A percentile compares a stretch with the other conserved stretches of the same genome.
Evolutionary conservation across 2,329 filamentous ascomycete species (phyloP).

Genomic region (Ilyonectria destructans): DNA sequence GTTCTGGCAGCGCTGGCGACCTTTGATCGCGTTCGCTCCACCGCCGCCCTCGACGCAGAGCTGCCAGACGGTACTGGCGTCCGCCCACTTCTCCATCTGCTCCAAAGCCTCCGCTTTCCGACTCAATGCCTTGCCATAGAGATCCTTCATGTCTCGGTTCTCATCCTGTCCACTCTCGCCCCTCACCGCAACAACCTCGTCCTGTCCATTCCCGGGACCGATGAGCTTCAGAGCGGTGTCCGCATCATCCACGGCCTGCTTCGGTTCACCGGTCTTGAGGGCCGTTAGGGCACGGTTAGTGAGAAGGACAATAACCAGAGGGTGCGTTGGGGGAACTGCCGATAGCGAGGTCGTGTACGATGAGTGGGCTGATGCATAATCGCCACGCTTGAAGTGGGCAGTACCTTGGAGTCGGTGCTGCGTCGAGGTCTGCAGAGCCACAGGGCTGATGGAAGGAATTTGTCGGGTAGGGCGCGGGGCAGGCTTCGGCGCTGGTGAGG

Average conservation of each 20-base stretch:
- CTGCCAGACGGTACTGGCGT: constrained; percentile 87
- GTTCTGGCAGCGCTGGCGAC: constrained; percentile 90
- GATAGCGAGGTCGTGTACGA: constrained; percentile 85
- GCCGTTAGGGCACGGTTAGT: constrained; percentile 93
- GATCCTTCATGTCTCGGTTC: constrained; percentile 89
- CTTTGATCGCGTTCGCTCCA: constrained; percentile 87
- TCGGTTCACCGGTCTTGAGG: constrained; percentile 93
- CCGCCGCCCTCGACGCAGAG: constrained; percentile 88
- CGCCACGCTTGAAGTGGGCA: constrained; percentile 93
- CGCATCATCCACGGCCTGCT: constrained; percentile 87
- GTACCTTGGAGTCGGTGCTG: constrained; percentile 85
- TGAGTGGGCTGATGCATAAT: constrained; percentile 89
- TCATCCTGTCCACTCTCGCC: constrained; percentile 71
- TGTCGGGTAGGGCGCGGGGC: constrained; percentile 69
- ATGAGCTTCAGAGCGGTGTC: constrained; percentile 87
- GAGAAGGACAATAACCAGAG: constrained; percentile 88
- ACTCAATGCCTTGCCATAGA: constrained; percentile 93
- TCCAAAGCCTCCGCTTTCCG: constrained; percentile 97
- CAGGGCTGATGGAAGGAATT: constrained; percentile 78
- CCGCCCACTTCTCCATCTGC: constrained; percentile 93
- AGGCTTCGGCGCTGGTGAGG: constrained; percentile 57
- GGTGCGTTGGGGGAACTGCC: constrained; percentile 83
- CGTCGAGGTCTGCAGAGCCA: constrained; percentile 83
- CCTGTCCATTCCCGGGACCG: constrained; percentile 83
- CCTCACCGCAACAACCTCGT: constrained; percentile 82